Evolutionary conservation across 768 basidiomycete genomes (phyloP).

Genomic region (Lentinula lateritia): DNA sequence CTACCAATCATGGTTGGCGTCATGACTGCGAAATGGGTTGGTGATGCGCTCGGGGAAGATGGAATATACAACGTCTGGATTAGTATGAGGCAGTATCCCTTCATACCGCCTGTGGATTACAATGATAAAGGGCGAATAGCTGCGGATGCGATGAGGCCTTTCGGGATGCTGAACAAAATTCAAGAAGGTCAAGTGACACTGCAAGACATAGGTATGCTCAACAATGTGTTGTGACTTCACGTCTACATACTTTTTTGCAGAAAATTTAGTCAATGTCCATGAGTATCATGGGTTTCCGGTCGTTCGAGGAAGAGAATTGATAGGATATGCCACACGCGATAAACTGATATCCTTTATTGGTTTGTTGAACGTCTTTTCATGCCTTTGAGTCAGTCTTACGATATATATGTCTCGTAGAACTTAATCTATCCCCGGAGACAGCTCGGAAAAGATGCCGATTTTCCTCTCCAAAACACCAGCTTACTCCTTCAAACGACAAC

Average conservation of each 20-base stretch:
- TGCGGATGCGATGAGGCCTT: conserved; percentile 53
- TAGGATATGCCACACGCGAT: conserved; percentile 60
- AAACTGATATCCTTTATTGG: conserved; percentile 39
- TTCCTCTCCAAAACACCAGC: conserved; percentile 28
- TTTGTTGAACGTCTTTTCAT: background rate
- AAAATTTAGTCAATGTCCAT: conserved; percentile 34
- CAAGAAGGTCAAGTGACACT: conserved; percentile 44
- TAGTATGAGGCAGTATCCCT: conserved; percentile 63
- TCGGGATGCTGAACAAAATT: conserved; percentile 44
- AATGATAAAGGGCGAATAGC: conserved; percentile 62
- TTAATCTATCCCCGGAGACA: conserved; percentile 24
- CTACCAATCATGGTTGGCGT: conserved; percentile 78
- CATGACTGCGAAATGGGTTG: conserved; percentile 74
- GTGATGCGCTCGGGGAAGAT: conserved; percentile 62
- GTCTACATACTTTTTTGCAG: conserved; percentile 18
- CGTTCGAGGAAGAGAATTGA: conserved; percentile 39
- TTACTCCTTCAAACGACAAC: conserved; percentile 26
- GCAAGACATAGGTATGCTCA: conserved; percentile 37
- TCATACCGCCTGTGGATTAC: conserved; percentile 62
- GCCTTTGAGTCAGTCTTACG: background rate
- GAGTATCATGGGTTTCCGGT: conserved; percentile 65
- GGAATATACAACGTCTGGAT: conserved; percentile 74
- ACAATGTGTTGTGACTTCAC: background rate
- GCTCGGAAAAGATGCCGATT: conserved; percentile 30
- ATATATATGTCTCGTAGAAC: conserved; percentile 13